These are phyloP conservation scores for Xylaria telfairii DNA, from an alignment of 495 filamentous ascomycete genomes.

Conservation along the genomic window DNA sequence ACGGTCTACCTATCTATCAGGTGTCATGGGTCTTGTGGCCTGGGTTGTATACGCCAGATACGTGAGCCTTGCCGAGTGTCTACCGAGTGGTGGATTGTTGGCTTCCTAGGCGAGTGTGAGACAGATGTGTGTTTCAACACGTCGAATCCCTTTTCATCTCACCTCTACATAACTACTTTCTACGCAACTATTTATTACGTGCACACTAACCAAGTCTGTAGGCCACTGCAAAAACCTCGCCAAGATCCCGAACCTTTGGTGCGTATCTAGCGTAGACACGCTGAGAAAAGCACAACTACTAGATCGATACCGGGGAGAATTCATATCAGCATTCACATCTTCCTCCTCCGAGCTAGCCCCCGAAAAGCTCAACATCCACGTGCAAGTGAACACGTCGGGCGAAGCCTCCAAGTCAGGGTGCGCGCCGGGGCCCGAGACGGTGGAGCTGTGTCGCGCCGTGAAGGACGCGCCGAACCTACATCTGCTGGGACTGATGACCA, in stretches of 20 bases:
- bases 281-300: conserved; percentile 84
- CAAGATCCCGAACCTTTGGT: conserved; percentile 87
- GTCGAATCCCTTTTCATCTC: background rate
- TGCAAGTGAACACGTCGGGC: conserved; percentile 95
- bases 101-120: background rate
- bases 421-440: conserved; percentile 63
- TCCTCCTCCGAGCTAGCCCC: conserved; percentile 35
- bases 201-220: conserved; percentile 32
- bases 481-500: conserved; percentile 91
- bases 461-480: conserved; percentile 74
- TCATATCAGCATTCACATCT: conserved; percentile 42
- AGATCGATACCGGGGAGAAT: conserved; percentile 73
- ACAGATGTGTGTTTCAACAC: background rate
- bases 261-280: conserved; percentile 87
- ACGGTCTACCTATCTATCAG: background rate
- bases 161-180: background rate
- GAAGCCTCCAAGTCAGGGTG: conserved; percentile 86
- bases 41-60: background rate
- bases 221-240: conserved; percentile 92
- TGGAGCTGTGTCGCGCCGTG: conserved; percentile 66
- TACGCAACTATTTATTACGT: background rate
- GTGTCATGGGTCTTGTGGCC: background rate
- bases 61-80: background rate
- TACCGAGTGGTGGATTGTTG: background rate
- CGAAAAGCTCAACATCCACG: conserved; percentile 72